Evolutionary conservation across 352 stramenopile species (phyloP), one percentile per base, ranked within the genome.

Genomic region (Pelagophyceae sp.): DNA sequence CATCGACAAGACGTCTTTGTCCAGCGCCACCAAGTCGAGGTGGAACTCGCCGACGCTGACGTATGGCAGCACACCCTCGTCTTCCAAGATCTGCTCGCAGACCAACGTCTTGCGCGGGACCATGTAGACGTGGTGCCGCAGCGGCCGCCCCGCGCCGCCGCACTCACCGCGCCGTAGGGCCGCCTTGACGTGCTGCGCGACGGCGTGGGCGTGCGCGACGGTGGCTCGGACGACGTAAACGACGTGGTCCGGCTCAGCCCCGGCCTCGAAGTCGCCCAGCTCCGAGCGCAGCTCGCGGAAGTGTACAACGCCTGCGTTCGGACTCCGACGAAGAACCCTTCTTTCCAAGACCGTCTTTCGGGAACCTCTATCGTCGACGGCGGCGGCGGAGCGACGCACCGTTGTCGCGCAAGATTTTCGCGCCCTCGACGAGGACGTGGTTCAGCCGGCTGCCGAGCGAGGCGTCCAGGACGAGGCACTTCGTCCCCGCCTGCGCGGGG

Each of bases 31-130:
- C 32, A 61, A 20, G 38, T 61, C 70, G n/a, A 75, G 70, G 32
- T 19, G n/a, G 35, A 33, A 98, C 78, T 96, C 91, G 60, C 88
- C 88, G 35, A 96, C 87, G 69, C 89, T 91, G 29, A 95, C 81
- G 63, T 87, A 91, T 27, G 89, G 87, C 76, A 94, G 91, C n/a
- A 94, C 90, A 29, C 83, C 85, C 70, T 92, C 90, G 67, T 96
- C 95, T 82, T 93, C 92, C 0, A 96, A 81, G 64, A 94, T 86
- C 81, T 96, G 91, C 81, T 96, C 90, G 76, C 92, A 95, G 60
- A 94, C 87, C 35, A 95, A 85, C 77, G 91, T 95, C n/a, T 88
- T 89, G 77, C 91, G 89, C 69, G 90, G 93, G 65, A 95, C 88
- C 75, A 93, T 94, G 82, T 92, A 96, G 11, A 96, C 72, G 74